Conservation (phyloP, 2,329 filamentous ascomycete species). For the Aureobasidium vineae region DNA sequence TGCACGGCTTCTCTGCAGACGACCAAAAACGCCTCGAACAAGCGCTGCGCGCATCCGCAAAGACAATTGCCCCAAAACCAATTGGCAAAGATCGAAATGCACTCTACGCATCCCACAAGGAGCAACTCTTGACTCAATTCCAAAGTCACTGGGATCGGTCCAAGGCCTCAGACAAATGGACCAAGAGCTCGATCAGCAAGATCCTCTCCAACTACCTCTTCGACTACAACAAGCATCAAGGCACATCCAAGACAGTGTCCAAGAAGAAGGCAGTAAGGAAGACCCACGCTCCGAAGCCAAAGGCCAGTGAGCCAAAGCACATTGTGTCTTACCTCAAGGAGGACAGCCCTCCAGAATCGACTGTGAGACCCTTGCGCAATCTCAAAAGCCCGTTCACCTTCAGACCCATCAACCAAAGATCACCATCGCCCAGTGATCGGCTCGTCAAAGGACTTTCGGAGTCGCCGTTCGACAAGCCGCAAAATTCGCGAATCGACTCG, state of each 20-base stretch:
- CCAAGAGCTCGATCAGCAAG: neutral
- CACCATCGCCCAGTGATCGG: neutral
- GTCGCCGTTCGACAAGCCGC: neutral
- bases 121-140: neutral
- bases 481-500: neutral
- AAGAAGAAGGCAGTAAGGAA: neutral
- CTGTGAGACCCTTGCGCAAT: neutral
- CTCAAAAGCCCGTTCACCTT: neutral
- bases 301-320: neutral
- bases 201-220: neutral
- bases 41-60: neutral
- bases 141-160: neutral
- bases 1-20: neutral
- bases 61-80: neutral
- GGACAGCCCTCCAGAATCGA: neutral
- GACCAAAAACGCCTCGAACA: neutral
- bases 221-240: neutral
- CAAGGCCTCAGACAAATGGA: neutral
- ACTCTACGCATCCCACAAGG: neutral
- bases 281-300: neutral
- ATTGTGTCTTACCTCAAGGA: neutral
- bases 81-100: neutral
- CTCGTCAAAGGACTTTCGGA: neutral
- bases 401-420: neutral
- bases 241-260: neutral